Conservation (phyloP, 192 early-diverging fungal species). For the Jimgerdemannia flammicorona region DNA sequence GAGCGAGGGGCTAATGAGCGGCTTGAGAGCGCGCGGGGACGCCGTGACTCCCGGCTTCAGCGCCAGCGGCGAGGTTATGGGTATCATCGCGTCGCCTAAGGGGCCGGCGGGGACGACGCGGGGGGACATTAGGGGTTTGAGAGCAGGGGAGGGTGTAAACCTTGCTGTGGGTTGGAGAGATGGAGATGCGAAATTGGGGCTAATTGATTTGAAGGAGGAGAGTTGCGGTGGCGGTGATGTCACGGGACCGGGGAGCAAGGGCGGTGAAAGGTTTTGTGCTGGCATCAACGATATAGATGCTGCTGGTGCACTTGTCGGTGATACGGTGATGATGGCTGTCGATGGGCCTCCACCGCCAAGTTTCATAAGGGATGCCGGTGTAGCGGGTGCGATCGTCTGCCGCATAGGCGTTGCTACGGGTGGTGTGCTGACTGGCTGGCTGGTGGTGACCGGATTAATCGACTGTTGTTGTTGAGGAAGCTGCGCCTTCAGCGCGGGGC, state of each 20-base stretch:
- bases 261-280: no score
- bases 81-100: slow-evolving; percentile 1
- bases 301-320: neutral
- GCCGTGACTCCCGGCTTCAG: slow-evolving; percentile 4
- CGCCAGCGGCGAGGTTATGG: slow-evolving; percentile 4
- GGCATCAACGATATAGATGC: no score
- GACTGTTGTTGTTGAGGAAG: neutral
- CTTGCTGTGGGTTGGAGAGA: neutral
- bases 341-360: slow-evolving; percentile 25
- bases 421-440: neutral
- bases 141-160: neutral
- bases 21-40: slow-evolving; percentile 34
- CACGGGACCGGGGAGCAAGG: slow-evolving; percentile 2
- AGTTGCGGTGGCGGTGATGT: slow-evolving; percentile 17
- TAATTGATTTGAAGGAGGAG: slow-evolving; percentile 14
- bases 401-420: neutral
- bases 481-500: neutral
- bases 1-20: slow-evolving; percentile 42
- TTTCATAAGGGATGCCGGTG: slow-evolving; percentile 66
- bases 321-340: neutral
- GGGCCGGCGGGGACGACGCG: slow-evolving; percentile 2
- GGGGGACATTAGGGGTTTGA: slow-evolving; percentile 1
- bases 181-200: neutral
- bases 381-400: slow-evolving; percentile 49
- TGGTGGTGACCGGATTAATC: slow-evolving; percentile 10